Base-by-base conservation (phyloP, 495 filamentous ascomycete genomes). In the Lophiotrema nucula region DNA sequence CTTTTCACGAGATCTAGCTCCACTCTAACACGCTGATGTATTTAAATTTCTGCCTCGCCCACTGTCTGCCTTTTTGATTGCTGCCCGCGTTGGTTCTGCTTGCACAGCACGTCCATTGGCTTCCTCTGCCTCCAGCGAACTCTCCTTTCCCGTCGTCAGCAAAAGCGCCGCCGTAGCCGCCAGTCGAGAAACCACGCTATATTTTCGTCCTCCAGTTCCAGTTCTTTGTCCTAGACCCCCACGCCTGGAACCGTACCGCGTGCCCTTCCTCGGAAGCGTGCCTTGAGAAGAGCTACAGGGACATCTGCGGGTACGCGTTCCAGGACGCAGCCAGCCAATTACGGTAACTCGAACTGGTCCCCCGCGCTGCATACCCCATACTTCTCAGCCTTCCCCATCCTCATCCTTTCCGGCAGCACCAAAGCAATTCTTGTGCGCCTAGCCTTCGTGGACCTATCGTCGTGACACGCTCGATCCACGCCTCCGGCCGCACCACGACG, bases 321-420 rank as follows among this genome's bases (percentile, higher is more conserved):
- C 56, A 45, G 4, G 27, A 43, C 56, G 35, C 24, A 42, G 41
- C 46, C 28, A 42, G 42, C 62, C 62, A 66, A 66, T 61, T 53
- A 27, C 33, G 23, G 44, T 46, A 53, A 16, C 23, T 16, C 24
- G 3, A 18, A 49, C 19, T 23, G 31, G 54, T 59, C 53, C 59
- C 59, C 54, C 59, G 54, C 63, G 52, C 58, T 57, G 62, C 57
- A 51, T 61, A 62, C 58, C 63, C 63, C 63, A 66, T 53, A 58
- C 58, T 61, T 12, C 47, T 48, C 49, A 55, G 56, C 57, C 47
- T 15, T 48, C 19, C 24, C 57, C 41, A 43, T 22, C 19, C 23
- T 28, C 8, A 22, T 15, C 52, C n/a, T 31, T 31, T 8, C 39
- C 31, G n/a, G 19, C 10, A 39, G 12, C 39, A 2, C n/a, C 25